Base-by-base conservation (phyloP, 2,329 filamentous ascomycete genomes). In the Penicillium decumbens region DNA sequence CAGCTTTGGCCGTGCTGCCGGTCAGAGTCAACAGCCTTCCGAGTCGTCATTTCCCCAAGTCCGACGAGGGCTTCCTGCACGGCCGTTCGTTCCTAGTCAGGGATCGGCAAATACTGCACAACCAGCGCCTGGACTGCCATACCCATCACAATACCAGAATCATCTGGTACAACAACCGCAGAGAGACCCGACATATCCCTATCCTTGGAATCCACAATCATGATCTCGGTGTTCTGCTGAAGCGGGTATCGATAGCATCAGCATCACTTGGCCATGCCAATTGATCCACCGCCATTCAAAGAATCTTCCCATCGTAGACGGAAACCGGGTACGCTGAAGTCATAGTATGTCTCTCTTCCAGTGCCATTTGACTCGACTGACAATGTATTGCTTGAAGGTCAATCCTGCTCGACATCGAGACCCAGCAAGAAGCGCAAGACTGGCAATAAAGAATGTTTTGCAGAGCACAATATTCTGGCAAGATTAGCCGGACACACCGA, bases 41-140 rank as follows among this genome's bases (percentile, higher is more conserved):
- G 58, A 52, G 18, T 46, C 59, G 25, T 40, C 56, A 2, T 64
- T 64, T 43, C 41, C 59, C 3, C 60, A 59, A 10, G 35, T 51
- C 12, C 20, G 20, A 4, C 20, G 20, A 23, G 20, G 20, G 13
- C 50, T 49, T 13, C 5, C 33, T 7, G 23, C 27, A 10, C 15
- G 47, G n/a, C 43, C 45, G 5, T 64, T 55, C 41, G 43, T 54
- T 20, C 28, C 49, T 7, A 30, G 49, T 13, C 60, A 58, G 12
- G 56, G 56, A 45, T 51, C 60, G 7, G 43, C 35, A 12, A 54
- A 29, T n/a, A 39, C 39, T 6, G 6, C 49, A 37, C 54, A 54
- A 15, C 28, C 41, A 23, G 8, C 23, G 6, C 32, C 50, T 8
- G 33, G 25, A 27, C 49, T 40, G n/a, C 15, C 41, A 12, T 58